Percentiles rank a stretch among this genome's conserved stretches.
These are phyloP conservation scores for Coelastrella sp. DNA, from an alignment of 139 green algal species.

Conservation along the genomic window DNA sequence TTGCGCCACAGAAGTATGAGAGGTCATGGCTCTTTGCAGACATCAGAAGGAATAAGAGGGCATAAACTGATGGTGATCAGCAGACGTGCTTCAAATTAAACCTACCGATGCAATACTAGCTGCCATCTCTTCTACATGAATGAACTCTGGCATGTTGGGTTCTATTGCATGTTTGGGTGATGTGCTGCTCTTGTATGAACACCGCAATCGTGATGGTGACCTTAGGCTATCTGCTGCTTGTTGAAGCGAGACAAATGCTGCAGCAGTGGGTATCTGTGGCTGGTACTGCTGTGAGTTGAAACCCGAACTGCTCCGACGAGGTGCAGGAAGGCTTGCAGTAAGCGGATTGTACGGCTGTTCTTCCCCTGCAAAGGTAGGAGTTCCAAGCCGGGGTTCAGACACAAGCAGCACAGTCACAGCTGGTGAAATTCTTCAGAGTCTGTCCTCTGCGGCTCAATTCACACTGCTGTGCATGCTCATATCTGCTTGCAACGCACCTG, in stretches of 20 bases:
- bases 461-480: too few relatives aligned
- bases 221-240: background rate
- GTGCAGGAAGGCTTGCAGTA: background rate
- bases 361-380: background rate
- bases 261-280: background rate
- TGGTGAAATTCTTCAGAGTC: too few relatives aligned
- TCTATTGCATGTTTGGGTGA: background rate
- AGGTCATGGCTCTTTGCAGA: too few relatives aligned
- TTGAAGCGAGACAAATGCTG: background rate
- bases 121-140: constrained; percentile 17
- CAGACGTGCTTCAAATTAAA: too few relatives aligned
- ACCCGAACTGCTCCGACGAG: background rate
- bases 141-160: constrained; percentile 5
- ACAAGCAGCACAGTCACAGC: too few relatives aligned
- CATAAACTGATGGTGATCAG: too few relatives aligned
- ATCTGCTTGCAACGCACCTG: too few relatives aligned
- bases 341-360: constrained; percentile 9
- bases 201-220: constrained; percentile 37
- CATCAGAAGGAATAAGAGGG: too few relatives aligned
- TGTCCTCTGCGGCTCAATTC: too few relatives aligned
- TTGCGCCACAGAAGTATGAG: too few relatives aligned
- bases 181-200: background rate
- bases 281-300: background rate
- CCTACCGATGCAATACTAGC: background rate
- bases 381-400: too few relatives aligned